Conservation (phyloP, 2,329 filamentous ascomycete genomes). For the Plectosphaerella plurivora region DNA sequence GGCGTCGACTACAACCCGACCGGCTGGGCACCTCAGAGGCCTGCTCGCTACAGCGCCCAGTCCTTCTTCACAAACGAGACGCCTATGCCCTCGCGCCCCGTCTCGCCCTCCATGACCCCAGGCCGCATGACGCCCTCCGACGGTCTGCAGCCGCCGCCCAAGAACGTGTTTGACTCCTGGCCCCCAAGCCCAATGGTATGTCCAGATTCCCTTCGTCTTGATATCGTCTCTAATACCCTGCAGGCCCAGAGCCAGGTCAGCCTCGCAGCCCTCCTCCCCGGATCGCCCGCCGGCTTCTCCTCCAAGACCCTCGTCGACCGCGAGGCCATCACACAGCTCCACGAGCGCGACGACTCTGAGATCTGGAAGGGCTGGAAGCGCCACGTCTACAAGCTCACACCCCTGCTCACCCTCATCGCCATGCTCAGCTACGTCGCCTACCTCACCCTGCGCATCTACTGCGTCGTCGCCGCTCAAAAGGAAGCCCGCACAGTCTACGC, state of each 20-base stretch:
- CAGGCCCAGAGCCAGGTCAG: conserved; percentile 39
- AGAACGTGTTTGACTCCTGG: conserved; percentile 17
- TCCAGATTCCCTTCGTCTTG: not conserved
- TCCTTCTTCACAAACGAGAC: conserved; percentile 9
- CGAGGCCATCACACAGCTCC: conserved; percentile 30
- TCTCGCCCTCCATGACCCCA: conserved; percentile 22
- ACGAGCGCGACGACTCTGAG: conserved; percentile 37
- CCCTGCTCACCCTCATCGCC: conserved; percentile 33
- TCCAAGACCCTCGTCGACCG: conserved; percentile 25
- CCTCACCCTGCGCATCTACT: conserved; percentile 45
- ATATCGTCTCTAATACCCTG: not conserved
- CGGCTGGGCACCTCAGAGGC: not conserved
- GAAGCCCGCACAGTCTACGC: conserved; percentile 32
- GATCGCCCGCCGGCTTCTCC: conserved; percentile 15
- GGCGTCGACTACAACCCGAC: conserved; percentile 4
- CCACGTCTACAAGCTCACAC: conserved; percentile 30
- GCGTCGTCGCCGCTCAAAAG: conserved; percentile 47
- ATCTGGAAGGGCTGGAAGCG: conserved; percentile 40
- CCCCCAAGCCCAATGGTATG: conserved; percentile 18
- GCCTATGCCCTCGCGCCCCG: conserved; percentile 16
- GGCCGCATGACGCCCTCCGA: conserved; percentile 19
- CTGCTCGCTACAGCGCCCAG: conserved; percentile 10
- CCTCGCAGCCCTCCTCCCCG: conserved; percentile 32
- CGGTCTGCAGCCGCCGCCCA: conserved; percentile 10
- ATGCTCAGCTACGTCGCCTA: conserved; percentile 42